Base-by-base conservation (phyloP, 2,329 filamentous ascomycete genomes). In the Phyllachora maydis region DNA sequence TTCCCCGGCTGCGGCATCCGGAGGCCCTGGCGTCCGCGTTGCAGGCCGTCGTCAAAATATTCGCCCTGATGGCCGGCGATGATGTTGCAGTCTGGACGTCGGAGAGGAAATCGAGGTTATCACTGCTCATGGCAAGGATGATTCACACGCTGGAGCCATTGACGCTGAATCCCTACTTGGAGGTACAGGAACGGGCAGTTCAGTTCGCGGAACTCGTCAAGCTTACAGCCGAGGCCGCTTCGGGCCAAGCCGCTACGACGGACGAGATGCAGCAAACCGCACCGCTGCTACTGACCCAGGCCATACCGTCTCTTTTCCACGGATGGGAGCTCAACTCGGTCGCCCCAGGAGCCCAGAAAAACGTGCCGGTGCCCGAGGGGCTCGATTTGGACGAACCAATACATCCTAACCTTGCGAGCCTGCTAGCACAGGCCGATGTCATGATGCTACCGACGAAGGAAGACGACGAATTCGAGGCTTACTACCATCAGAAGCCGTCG, bases 251-350 rank as follows among this genome's bases (percentile, higher is more conserved):
- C 8, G 51, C 63, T 9, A 60, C 59, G 2, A 59, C 54, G 1
- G 59, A 60, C 16, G 49, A 56, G 2, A 32, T 50, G 4, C 47
- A 58, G 13, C 61, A 69, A 33, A 74, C 88, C 31, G 61, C 78
- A 7, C 88, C 88, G 3, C 52, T 91, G 9, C 59, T 98, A 3
- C 62, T 98, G 4, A 90, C 82, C 1, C 79, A 91, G 41, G 83
- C 82, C 4, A 78, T 98, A 26, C 85, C 88, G 2, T 74, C 74
- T 2, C 56, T 98, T 3, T 95, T 95, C 42, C 58, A 62, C 5
- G 82, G 83, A 0, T 69, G 78, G 49, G 83, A 93, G 32, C 57
- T 98, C 17, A 93, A 95, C 34, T 91, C 88, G 0, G 85, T 98
- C 7, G 81, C 88, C 2, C 45, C 54, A 4, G 71, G 67, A 21